Evolutionary conservation across 768 basidiomycete genomes (phyloP).

Genomic region (Clavulina sp.): DNA sequence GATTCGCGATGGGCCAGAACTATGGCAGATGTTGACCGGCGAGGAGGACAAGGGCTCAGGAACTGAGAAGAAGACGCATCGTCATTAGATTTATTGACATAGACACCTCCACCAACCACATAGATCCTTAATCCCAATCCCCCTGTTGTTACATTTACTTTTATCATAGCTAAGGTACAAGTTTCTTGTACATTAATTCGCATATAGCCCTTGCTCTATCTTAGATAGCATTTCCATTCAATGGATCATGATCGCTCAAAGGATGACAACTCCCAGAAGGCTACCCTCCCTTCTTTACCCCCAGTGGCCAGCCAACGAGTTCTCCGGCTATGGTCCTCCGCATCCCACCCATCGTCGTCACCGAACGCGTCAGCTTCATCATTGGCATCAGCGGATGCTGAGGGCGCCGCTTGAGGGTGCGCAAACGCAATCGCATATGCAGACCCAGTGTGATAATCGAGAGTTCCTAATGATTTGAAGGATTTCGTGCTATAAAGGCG

Average conservation of each 20-base stretch:
- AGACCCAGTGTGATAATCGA: conserved; percentile 62
- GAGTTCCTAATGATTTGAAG: conserved; percentile 68
- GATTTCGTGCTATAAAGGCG: conserved; percentile 67
- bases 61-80: too few relatives aligned
- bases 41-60: too few relatives aligned
- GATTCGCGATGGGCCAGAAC: conserved; percentile 14
- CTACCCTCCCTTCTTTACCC: conserved; percentile 50
- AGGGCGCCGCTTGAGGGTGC: background rate
- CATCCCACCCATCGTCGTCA: conserved; percentile 33
- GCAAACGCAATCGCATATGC: conserved; percentile 68
- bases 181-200: too few relatives aligned
- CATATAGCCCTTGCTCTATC: too few relatives aligned
- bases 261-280: conserved; percentile 42
- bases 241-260: too few relatives aligned
- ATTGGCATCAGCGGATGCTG: conserved; percentile 5
- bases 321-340: conserved; percentile 27
- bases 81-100: too few relatives aligned
- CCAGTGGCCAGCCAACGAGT: conserved; percentile 48
- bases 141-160: too few relatives aligned
- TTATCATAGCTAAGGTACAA: too few relatives aligned
- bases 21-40: conserved; percentile 12
- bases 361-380: too few relatives aligned
- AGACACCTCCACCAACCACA: too few relatives aligned
- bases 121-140: too few relatives aligned
- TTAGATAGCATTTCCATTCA: too few relatives aligned